Evolutionary conservation across 2,329 filamentous ascomycete species (phyloP), one percentile per base, ranked within the genome.

Genomic region (Aspergillus caelatus): DNA sequence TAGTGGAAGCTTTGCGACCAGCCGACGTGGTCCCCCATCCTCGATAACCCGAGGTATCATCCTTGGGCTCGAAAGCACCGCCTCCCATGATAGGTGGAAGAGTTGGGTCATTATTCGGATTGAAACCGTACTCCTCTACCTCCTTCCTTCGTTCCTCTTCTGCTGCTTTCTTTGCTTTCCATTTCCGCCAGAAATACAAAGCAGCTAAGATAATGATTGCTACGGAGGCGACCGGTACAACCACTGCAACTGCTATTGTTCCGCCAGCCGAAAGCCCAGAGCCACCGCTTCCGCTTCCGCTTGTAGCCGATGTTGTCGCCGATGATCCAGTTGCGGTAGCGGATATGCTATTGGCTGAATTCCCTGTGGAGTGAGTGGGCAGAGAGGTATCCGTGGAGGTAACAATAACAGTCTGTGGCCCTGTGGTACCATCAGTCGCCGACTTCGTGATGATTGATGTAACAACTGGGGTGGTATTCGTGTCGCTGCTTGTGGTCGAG

Each of bases 91-190:
- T 82, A 11, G 84, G 83, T 9, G 88, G 88, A 14, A 97, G 83
- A 0, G 91, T 93, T 0, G 94, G 93, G 75, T 97, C 94, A 64
- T 93, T 90, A 79, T 98, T 98, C n/a, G 95, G 95, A 77, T 98
- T 98, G 83, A 94, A 98, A 36, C 91, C 90, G 76, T 98, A 98
- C 75, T 98, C 95, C 77, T 98, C 94, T 12, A 97, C 93, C 79
- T 99, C 95, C 81, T 97, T 97, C 67, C 94, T 88, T 57, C 95
- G 88, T 72, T 94, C 88, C 75, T 97, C 95, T 74, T 95, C 93
- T 16, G 90, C 91, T 67, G 88, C 88, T 82, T 93, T 95, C 67
- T 89, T 88, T 72, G 91, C 89, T 81, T 96, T 96, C 67, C 93
- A 90, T 81, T 89, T 93, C 75, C 92, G 89, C 93, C 93, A 99